Conservation (phyloP, 2,329 filamentous ascomycete species). For the Neonectria punicea region DNA sequence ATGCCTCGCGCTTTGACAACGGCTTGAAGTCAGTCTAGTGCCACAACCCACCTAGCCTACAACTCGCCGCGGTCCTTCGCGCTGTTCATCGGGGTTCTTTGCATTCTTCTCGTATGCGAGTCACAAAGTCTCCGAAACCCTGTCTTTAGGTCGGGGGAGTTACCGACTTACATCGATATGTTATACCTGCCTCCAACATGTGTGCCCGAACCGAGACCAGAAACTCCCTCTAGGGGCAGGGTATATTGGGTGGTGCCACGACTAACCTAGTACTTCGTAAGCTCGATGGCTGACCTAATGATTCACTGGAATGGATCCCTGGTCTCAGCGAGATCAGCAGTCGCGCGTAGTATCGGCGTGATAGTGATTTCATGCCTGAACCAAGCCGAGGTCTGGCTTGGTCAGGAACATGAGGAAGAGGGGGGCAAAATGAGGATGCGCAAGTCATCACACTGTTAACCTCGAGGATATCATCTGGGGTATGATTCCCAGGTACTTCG, state of each 20-base stretch:
- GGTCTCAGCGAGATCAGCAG: background rate
- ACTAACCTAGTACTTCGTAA: background rate
- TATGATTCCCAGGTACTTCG: background rate
- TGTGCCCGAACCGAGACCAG: conserved; percentile 1
- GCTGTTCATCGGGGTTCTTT: background rate
- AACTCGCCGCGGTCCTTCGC: background rate
- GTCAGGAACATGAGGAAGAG: background rate
- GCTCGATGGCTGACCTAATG: background rate
- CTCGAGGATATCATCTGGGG: background rate
- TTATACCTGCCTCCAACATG: background rate
- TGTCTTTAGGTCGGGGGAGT: background rate
- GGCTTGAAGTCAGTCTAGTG: background rate
- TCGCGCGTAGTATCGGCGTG: background rate
- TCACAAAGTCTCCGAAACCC: background rate
- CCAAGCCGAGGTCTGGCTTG: background rate
- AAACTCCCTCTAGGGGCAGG: background rate
- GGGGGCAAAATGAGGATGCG: background rate
- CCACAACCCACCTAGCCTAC: background rate
- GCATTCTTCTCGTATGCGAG: background rate
- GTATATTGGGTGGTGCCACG: background rate
- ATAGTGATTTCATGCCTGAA: background rate
- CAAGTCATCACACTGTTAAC: background rate
- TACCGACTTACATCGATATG: background rate
- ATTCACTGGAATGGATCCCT: background rate
- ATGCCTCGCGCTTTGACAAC: background rate